phyloP scores from a whole-genome alignment of 495 filamentous ascomycete genomes.

The Cryomyces antarcticus region DNA sequence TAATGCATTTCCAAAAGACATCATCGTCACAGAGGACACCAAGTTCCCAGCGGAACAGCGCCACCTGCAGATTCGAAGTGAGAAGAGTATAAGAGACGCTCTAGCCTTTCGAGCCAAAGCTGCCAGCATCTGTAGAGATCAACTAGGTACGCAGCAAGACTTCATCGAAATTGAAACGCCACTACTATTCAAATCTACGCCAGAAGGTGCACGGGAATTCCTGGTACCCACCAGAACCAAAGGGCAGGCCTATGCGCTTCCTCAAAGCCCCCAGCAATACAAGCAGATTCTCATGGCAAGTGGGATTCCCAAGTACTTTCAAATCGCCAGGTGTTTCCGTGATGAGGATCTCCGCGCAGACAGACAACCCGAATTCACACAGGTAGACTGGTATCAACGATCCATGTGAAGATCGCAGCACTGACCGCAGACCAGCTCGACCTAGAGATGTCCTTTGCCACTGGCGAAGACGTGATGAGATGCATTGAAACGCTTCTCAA shows the following conservation, averaged over 20 bases:
- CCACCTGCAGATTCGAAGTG: conserved; percentile 68
- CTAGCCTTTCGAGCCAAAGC: conserved; percentile 35
- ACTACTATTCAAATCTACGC: conserved; percentile 88
- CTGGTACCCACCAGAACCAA: conserved; percentile 67
- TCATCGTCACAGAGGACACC: conserved; percentile 50
- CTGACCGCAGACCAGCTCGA: conserved; percentile 40
- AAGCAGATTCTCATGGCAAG: conserved; percentile 96
- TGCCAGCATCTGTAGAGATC: conserved; percentile 28
- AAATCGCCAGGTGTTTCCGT: conserved; percentile 87
- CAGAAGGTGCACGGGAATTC: conserved; percentile 88
- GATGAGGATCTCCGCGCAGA: conserved; percentile 90
- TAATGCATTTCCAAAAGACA: conserved; percentile 57
- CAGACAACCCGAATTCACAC: conserved; percentile 91
- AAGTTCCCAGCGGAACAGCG: conserved; percentile 53
- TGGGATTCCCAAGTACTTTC: conserved; percentile 64
- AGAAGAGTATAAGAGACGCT: conserved; percentile 38
- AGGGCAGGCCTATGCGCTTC: conserved; percentile 70
- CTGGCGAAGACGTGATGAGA: conserved; percentile 50
- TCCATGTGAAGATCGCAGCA: not conserved
- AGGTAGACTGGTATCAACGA: conserved; percentile 28
- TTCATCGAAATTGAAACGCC: conserved; percentile 84
- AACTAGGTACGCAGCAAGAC: conserved; percentile 24
- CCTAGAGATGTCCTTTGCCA: conserved; percentile 75
- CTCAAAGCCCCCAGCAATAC: conserved; percentile 94
- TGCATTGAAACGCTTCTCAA: conserved; percentile 44